Percentiles rank a stretch among this genome's conserved stretches.
Conservation (phyloP, 805 yeast genomes). For the Ogataea degrootiae region DNA sequence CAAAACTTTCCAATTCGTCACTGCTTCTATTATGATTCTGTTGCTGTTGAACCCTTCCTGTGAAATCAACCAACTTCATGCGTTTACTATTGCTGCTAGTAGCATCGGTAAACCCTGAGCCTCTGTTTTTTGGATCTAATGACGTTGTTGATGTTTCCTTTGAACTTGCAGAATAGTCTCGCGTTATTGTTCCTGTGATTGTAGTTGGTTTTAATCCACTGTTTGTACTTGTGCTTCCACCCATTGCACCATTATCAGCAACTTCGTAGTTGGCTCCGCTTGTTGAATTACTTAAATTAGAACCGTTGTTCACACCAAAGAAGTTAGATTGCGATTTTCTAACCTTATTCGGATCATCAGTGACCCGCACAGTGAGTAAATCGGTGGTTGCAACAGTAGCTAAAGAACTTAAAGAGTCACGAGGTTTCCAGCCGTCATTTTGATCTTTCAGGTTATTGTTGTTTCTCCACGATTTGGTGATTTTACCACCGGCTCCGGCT, state of each 20-base stretch:
- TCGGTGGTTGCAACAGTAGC: slow-evolving; percentile 87
- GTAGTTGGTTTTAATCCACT: background rate
- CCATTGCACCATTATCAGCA: too few relatives aligned
- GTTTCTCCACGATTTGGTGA: slow-evolving; percentile 60
- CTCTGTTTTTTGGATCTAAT: slow-evolving; percentile 1
- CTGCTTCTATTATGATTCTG: slow-evolving; percentile 35
- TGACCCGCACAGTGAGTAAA: slow-evolving; percentile 71
- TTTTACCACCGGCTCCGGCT: slow-evolving; percentile 17
- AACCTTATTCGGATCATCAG: slow-evolving; percentile 48
- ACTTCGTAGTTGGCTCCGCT: slow-evolving; percentile 5
- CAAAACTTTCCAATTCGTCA: slow-evolving; percentile 16
- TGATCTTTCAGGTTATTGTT: slow-evolving; percentile 4
- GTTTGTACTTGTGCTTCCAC: background rate
- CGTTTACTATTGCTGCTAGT: slow-evolving; percentile 8
- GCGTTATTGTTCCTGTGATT: background rate
- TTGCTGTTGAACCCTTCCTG: slow-evolving; percentile 32
- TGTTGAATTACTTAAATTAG: slow-evolving; percentile 42
- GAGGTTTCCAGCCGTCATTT: slow-evolving; percentile 35
- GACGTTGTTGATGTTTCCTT: background rate
- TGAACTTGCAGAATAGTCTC: slow-evolving; percentile 9
- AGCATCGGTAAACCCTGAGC: slow-evolving; percentile 4
- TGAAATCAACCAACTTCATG: slow-evolving; percentile 45
- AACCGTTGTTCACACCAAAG: slow-evolving; percentile 21
- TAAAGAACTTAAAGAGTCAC: slow-evolving; percentile 65
- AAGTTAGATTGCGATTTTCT: slow-evolving; percentile 31